Conservation (phyloP, 106 monocot genomes). For the Platanthera zijinensis region DNA sequence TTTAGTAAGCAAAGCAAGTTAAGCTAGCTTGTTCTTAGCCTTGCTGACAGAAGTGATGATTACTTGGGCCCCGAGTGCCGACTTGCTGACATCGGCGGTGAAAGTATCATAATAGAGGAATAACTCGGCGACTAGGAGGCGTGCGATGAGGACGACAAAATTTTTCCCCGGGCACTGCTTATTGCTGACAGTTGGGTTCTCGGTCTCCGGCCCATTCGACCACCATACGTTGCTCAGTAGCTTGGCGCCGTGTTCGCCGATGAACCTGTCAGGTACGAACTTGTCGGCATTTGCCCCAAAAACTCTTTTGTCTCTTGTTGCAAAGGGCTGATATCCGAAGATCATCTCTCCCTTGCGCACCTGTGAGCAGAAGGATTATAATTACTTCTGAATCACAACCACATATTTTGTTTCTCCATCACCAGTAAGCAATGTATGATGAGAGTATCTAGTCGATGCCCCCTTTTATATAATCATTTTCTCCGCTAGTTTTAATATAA, state of each 20-base stretch:
- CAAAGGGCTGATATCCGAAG: constrained; percentile 51
- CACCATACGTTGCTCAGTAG: constrained; percentile 25
- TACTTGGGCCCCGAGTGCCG: constrained; percentile 15
- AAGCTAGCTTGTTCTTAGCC: background rate
- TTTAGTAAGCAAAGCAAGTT: background rate
- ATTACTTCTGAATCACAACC: too few species aligned
- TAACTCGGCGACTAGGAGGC: constrained; percentile 36
- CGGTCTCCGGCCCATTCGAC: constrained; percentile 23
- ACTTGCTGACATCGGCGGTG: constrained; percentile 18
- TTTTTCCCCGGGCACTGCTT: constrained; percentile 51
- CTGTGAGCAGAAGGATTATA: background rate
- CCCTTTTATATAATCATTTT: too few species aligned
- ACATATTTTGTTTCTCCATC: too few species aligned
- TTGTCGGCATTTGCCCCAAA: constrained; percentile 13
- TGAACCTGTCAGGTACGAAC: constrained; percentile 38
- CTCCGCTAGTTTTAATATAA: too few species aligned
- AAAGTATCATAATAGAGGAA: constrained; percentile 41
- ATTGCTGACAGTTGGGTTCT: constrained; percentile 25
- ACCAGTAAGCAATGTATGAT: too few species aligned
- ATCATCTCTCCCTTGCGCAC: constrained; percentile 47
- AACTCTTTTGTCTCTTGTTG: constrained; percentile 32
- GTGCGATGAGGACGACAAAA: constrained; percentile 22
- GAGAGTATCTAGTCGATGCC: too few species aligned
- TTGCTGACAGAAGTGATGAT: constrained; percentile 30
- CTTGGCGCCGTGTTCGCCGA: constrained; percentile 14